A percentile compares a stretch with the other conserved stretches of the same genome.
Evolutionary conservation across 768 basidiomycete genomes (phyloP).

Genomic region (Dacryopinax spathularia): DNA sequence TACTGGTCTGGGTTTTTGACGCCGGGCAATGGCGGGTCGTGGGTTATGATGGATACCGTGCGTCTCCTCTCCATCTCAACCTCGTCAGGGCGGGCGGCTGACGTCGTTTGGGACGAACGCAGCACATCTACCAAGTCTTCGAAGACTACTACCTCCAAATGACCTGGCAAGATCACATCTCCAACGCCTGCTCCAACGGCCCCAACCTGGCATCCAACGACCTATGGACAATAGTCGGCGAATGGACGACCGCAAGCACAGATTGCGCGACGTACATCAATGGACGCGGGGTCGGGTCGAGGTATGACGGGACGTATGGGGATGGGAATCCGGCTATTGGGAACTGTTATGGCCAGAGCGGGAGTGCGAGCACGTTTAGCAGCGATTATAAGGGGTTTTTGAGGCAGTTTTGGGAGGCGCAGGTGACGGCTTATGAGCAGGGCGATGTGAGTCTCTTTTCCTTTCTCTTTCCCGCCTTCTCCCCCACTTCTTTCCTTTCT

Average conservation of each 20-base stretch:
- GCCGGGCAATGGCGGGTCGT: constrained; percentile 32
- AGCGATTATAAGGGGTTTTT: constrained; percentile 37
- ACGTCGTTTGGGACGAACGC: no score
- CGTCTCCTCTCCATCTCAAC: no score
- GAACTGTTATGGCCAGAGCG: constrained; percentile 58
- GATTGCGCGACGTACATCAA: constrained; percentile 73
- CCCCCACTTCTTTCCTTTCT: no score
- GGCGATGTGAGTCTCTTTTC: constrained; percentile 24
- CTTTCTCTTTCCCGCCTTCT: no score
- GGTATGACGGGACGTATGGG: constrained; percentile 49
- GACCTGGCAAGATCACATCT: constrained; percentile 42
- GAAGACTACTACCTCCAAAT: constrained; percentile 29
- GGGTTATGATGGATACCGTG: constrained; percentile 46
- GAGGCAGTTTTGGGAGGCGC: constrained; percentile 62
- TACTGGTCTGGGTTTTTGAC: constrained; percentile 53
- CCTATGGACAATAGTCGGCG: constrained; percentile 75
- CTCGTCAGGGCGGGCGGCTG: no score
- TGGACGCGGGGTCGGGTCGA: constrained; percentile 57
- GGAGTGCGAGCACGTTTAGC: constrained; percentile 43
- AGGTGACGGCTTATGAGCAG: constrained; percentile 57
- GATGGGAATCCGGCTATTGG: constrained; percentile 52
- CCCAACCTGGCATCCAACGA: constrained; percentile 42
- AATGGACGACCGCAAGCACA: constrained; percentile 63
- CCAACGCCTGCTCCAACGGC: constrained; percentile 38
- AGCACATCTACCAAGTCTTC: constrained; percentile 9